Evolutionary conservation across 768 basidiomycete species (phyloP).

Genomic region (Lactarius vividus): DNA sequence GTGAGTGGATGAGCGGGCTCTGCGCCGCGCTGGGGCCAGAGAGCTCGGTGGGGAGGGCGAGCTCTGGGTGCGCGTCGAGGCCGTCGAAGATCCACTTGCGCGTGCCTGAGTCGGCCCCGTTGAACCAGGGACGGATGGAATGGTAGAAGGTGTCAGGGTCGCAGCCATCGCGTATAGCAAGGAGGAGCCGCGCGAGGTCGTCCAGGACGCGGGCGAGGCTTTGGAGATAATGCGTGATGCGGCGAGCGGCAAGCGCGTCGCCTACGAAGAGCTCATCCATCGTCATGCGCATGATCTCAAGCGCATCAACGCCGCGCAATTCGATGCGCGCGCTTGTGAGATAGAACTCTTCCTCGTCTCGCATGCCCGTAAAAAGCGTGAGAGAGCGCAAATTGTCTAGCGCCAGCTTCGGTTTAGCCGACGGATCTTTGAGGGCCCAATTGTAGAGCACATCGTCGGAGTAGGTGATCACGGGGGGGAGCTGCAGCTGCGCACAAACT

Average conservation of each 20-base stretch:
- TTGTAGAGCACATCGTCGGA: conserved; percentile 93
- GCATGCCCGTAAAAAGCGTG: conserved; percentile 73
- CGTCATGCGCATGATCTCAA: conserved; percentile 79
- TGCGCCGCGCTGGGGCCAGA: conserved; percentile 62
- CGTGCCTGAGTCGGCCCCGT: conserved; percentile 47
- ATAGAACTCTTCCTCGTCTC: conserved; percentile 86
- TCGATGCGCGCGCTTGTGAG: conserved; percentile 84
- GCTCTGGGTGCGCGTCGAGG: conserved; percentile 35
- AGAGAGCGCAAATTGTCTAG: conserved; percentile 60
- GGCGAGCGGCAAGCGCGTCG: conserved; percentile 46
- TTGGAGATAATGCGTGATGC: conserved; percentile 58
- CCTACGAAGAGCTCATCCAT: conserved; percentile 87
- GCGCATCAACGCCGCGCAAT: conserved; percentile 76
- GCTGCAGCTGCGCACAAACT: conserved; percentile 63
- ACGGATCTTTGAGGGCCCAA: conserved; percentile 43
- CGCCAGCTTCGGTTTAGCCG: conserved; percentile 37
- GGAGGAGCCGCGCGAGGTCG: conserved; percentile 57
- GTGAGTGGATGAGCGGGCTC: conserved; percentile 54
- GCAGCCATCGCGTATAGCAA: conserved; percentile 65
- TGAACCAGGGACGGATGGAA: conserved; percentile 61
- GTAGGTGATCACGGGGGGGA: conserved; percentile 89
- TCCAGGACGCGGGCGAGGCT: conserved; percentile 64
- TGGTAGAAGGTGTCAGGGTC: conserved; percentile 64
- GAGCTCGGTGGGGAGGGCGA: conserved; percentile 39
- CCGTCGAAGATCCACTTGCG: conserved; percentile 47